Base-by-base conservation (phyloP, 176 grass and related monocot species). In the Zea luxurians region DNA sequence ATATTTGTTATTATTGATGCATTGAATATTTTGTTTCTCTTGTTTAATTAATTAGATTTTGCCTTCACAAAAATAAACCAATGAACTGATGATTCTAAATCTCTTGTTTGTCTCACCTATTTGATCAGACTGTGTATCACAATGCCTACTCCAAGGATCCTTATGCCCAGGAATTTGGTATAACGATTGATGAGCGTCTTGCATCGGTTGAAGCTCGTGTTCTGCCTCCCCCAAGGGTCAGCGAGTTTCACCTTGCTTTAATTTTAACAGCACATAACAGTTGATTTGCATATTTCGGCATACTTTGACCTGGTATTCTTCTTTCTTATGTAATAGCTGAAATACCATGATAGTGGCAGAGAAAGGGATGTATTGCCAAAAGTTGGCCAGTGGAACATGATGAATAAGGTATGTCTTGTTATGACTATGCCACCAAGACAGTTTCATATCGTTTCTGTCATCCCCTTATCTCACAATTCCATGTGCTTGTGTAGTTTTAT, bases 311-410 rank as follows among this genome's bases (percentile, higher is more conserved):
- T 69, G 7, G 6, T 63, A 48, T 64, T 78, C 27, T 54, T 43
- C 27, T 58, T 75, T 75, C 52, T 69, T 69, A 5, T 58, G 12
- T 70, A 20, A 73, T 83, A 97, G 94, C 89, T 97, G 62, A 97
- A 97, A 71, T 97, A 97, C 77, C 89, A 90, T 88, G 94, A 93
- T 46, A 94, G 84, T 58, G 94, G 94, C 40, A 97, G 82, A 80
- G 91, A 94, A 74, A 93, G 83, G 84, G 91, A 97, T 88, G 92
- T 93, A 46, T 82, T 86, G 70, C 94, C 94, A 52, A 97, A 84
- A 81, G 66, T 97, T n/a, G 94, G 91, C 49, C 91, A 94, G 43
- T 97, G 94, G 94, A 97, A 97, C 55, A 97, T 97, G 94, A 94
- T 90, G 89, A 90, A 97, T 52, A 97, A 97, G 91, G 94, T 97